Conservation (phyloP, 2,329 filamentous ascomycete species). For the Ceratocystis eucalypticola region DNA sequence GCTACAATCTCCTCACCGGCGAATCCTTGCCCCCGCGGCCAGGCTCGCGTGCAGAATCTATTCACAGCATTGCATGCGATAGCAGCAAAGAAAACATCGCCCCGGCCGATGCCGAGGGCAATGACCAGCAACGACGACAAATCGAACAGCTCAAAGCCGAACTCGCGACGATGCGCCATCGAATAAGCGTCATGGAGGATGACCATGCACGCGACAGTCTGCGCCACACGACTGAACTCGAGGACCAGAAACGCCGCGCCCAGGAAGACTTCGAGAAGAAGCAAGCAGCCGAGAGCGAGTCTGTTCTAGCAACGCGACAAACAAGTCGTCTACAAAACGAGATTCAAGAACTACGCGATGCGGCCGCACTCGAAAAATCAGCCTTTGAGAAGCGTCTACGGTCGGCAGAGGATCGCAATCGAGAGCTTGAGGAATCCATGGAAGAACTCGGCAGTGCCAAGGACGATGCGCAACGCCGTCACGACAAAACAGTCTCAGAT, state of each 20-base stretch:
- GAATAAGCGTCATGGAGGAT: slow-evolving; percentile 72
- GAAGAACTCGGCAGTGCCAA: slow-evolving; percentile 53
- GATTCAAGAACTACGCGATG: slow-evolving; percentile 38
- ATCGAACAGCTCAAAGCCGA: slow-evolving; percentile 79
- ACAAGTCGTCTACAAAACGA: slow-evolving; percentile 39
- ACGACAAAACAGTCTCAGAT: slow-evolving; percentile 41
- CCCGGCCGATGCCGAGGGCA: slow-evolving; percentile 44
- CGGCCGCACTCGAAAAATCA: slow-evolving; percentile 42
- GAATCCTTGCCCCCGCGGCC: slow-evolving; percentile 27
- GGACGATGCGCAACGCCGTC: slow-evolving; percentile 54
- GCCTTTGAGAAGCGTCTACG: slow-evolving; percentile 56
- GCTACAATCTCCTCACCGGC: slow-evolving; percentile 47
- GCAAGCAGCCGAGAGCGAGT: slow-evolving; percentile 45
- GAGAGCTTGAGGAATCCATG: slow-evolving; percentile 62
- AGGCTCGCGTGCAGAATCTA: slow-evolving; percentile 32
- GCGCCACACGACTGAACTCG: slow-evolving; percentile 69
- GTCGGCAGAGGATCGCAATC: slow-evolving; percentile 59
- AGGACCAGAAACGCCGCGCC: slow-evolving; percentile 65
- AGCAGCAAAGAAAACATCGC: slow-evolving; percentile 48
- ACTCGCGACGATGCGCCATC: slow-evolving; percentile 75
- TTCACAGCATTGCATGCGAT: slow-evolving; percentile 39
- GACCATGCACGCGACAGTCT: slow-evolving; percentile 70
- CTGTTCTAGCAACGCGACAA: slow-evolving; percentile 36
- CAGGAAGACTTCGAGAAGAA: slow-evolving; percentile 68
- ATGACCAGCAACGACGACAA: slow-evolving; percentile 42